A percentile compares a stretch with the other conserved stretches of the same genome.
phyloP scores from a whole-genome alignment of 768 basidiomycete species.

The Tephrocybe sp. region DNA sequence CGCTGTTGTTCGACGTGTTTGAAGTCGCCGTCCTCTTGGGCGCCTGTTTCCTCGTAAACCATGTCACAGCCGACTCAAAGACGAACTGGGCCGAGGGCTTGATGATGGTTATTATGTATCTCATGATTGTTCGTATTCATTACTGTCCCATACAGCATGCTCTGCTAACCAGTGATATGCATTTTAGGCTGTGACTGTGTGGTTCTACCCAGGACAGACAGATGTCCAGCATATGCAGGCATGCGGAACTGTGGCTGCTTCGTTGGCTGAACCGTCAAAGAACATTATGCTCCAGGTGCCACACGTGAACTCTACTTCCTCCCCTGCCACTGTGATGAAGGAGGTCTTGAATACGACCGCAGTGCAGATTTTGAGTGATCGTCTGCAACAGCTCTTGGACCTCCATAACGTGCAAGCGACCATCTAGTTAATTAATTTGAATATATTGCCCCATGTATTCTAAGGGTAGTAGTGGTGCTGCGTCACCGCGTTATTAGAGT shows the following conservation, averaged over 20 bases:
- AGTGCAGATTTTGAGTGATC: conserved; percentile 14
- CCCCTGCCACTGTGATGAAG: neutral
- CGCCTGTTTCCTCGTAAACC: conserved; percentile 75
- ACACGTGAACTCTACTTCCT: neutral
- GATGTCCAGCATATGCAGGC: conserved; percentile 28
- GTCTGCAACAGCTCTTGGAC: conserved; percentile 17
- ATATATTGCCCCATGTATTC: conserved; percentile 8
- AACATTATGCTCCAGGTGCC: conserved; percentile 2
- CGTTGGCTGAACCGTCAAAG: conserved; percentile 11
- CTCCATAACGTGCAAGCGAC: conserved; percentile 13
- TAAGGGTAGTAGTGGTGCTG: neutral
- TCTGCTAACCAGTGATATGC: neutral
- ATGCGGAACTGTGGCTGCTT: conserved; percentile 19
- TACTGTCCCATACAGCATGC: neutral
- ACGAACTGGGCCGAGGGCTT: conserved; percentile 79
- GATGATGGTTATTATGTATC: conserved; percentile 64
- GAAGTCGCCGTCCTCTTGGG: conserved; percentile 68
- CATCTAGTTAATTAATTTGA: neutral
- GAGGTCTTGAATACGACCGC: neutral
- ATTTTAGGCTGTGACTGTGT: conserved; percentile 29
- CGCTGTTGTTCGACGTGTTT: conserved; percentile 67
- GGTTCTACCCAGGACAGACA: conserved; percentile 37
- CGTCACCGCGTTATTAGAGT: conserved; percentile 21
- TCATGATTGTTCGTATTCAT: conserved; percentile 50
- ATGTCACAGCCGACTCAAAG: conserved; percentile 73